Evolutionary conservation across 306 rosid species (phyloP).

Genomic region (Ziziphus jujuba): DNA sequence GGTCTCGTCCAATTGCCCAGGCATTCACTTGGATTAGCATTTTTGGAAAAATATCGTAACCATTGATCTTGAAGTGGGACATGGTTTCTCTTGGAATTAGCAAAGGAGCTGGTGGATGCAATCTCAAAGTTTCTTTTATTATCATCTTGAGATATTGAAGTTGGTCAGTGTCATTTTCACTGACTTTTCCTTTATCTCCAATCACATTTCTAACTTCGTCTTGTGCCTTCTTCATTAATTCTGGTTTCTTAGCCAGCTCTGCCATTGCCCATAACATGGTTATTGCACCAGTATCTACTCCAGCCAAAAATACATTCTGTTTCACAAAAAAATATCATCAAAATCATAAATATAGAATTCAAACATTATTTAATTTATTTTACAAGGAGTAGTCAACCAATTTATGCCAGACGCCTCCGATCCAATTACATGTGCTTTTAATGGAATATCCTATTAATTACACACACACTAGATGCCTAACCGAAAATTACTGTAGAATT

Average conservation of each 20-base stretch:
- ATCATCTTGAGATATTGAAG: constrained; percentile 17
- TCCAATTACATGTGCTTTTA: too few species aligned
- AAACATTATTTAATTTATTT: too few species aligned
- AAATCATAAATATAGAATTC: not conserved
- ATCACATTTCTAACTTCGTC: constrained; percentile 10
- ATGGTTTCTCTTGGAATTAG: constrained; percentile 10
- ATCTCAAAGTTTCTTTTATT: constrained; percentile 2
- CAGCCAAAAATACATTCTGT: constrained; percentile 18
- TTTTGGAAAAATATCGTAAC: constrained; percentile 37
- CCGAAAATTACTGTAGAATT: too few species aligned
- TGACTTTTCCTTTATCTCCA: constrained; percentile 15
- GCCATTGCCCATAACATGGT: constrained; percentile 24
- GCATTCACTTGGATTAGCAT: constrained; percentile 35
- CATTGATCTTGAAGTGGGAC: constrained; percentile 23
- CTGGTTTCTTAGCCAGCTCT: constrained; percentile 10
- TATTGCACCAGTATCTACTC: not conserved
- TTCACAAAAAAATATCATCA: not conserved
- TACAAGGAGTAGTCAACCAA: too few species aligned
- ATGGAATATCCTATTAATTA: too few species aligned
- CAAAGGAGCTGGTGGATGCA: constrained; percentile 18
- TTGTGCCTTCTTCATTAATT: constrained; percentile 17
- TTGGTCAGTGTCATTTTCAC: constrained; percentile 3
- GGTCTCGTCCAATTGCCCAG: constrained; percentile 46
- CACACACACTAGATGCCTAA: too few species aligned
- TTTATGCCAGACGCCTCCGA: too few species aligned